Base-by-base conservation (phyloP, 768 basidiomycete species). In the Exidia glandulosa region DNA sequence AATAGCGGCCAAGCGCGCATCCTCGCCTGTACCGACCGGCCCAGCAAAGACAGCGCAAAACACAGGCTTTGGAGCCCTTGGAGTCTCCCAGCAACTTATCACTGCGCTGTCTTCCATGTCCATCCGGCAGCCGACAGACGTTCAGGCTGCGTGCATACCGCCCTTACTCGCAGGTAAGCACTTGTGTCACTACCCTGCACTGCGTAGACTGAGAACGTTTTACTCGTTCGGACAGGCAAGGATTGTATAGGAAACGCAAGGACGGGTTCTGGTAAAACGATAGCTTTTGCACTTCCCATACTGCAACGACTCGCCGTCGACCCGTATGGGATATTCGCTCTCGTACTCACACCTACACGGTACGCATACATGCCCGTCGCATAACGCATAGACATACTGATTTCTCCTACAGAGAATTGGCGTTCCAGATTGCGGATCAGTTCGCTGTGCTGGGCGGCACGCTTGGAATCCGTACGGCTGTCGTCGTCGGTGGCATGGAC, bases 211-310 rank as follows among this genome's bases (percentile, higher is more conserved):
- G n/a, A n/a, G n/a, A n/a, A n/a, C n/a, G 37, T 10, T 19, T 37
- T 10, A 37, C 30, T 41, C 41, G 13, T 2, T 29, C 30, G 10
- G 12, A 30, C 72, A 92, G 95, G 95, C 37, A 82, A 87, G 68
- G 95, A 99, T 72, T 97, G 94, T 71, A 91, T 99, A 61, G 96
- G 96, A 10, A 94, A 95, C 63, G 94, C 96, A 1, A 94, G 97
- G 74, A 99, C 96, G 0, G 96, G 96, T 57, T 94, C 91, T 2
- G 95, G 95, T 66, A 99, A 99, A 75, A 99, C 96, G 0, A 84
- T 99, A 61, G 94, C 96, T 0, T 99, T 99, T 65, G 96, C 95
- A 1, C 73, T 97, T 4, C 96, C 96, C 3, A 97, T 98, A 59
- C 76, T 98, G 6, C 93, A 99, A 70, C 82, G 82, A 66, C 79